Evolutionary conservation across 768 basidiomycete species (phyloP), one percentile per base, ranked within the genome.

Genomic region (Leccinum variicolor): DNA sequence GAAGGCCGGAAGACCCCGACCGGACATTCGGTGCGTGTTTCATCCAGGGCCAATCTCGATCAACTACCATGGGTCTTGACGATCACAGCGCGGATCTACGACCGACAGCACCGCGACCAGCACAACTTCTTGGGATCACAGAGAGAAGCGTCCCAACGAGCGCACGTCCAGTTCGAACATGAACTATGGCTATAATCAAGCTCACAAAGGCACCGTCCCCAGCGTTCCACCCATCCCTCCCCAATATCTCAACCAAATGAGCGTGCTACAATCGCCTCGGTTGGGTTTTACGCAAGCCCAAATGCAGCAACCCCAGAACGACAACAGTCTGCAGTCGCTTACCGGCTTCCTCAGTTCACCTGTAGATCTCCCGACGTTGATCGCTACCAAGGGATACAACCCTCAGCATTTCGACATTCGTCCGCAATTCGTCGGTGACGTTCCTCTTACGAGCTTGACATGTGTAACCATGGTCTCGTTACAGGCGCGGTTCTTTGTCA

Each of bases 401-500:
- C 94, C 94, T 11, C 74, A 82, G 15, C 83, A 81, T 53, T 96
- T 97, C 66, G 93, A 97, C 65, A 84, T 81, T 51, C 79, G 86
- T 52, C 94, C 94, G 10, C 68, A 80, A 50, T 91, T 87, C 73
- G 92, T 90, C 60, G 62, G 89, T 79, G 29, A 31, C 56, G 34
- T 50, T 64, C 53, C 36, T 47, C 45, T n/a, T 45, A 17, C 5
- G 47, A 15, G 21, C 36, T 15, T 17, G 9, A 21, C 23, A 26
- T 36, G 51, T 45, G 48, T 43, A 47, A 46, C 55, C 62, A 29
- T 58, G 50, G n/a, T 49, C 29, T 47, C 15, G 25, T 62, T 61
- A 6, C 58, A 93, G 87, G 94, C 96, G 4, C 82, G 95, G 15
- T 98, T 81, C 76, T 98, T 98, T 68, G 96, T 98, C 31, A 98